Base-by-base conservation (phyloP, 345 rosid species). In the Nasturtium officinale region DNA sequence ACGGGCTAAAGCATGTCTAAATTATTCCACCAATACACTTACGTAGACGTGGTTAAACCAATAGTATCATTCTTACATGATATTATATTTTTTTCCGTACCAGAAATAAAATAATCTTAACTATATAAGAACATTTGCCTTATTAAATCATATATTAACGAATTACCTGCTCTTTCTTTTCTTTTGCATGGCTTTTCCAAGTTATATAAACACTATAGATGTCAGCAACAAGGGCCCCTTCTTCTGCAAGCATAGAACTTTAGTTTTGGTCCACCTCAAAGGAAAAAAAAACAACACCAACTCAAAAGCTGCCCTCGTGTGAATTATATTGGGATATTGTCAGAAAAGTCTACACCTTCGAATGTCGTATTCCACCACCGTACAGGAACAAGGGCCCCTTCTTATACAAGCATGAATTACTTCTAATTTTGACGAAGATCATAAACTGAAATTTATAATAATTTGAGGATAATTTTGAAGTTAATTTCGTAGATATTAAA, bases 241-340 rank as follows among this genome's bases (percentile, higher is more conserved):
- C 21, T 61, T 67, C 63, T 53, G 69, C 57, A 60, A 47, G 64
- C 38, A 75, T 61, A 61, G 48, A 52, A 42, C 69, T 68, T 75
- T 61, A 51, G 54, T 51, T 42, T 45, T 32, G 74, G 63, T 61
- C 69, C 74, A 66, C 45, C 67, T 58, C 6, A 45, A 35, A 42
- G 17, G 8, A 21, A 30, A 28, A 46, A 13, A 43, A 43, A 45
- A 43, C 47, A 43, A 43, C 0, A 43, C 47, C 74, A 61, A 68
- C 74, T n/a, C 57, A 68, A 75, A 68, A 75, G 74, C 68, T 75
- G 74, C 74, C 63, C 64, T 52, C 69, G 57, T 75, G 69, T 68
- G 74, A 67, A 75, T 61, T 61, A 60, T 74, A 74, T 74, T 67
- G 78, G 55, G 73, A 67, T 59, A 7, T 59, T 74, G 73, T 74